These are phyloP conservation scores for Chlorophyllum brunneum DNA, from an alignment of 768 basidiomycete species.

Conservation along the genomic window DNA sequence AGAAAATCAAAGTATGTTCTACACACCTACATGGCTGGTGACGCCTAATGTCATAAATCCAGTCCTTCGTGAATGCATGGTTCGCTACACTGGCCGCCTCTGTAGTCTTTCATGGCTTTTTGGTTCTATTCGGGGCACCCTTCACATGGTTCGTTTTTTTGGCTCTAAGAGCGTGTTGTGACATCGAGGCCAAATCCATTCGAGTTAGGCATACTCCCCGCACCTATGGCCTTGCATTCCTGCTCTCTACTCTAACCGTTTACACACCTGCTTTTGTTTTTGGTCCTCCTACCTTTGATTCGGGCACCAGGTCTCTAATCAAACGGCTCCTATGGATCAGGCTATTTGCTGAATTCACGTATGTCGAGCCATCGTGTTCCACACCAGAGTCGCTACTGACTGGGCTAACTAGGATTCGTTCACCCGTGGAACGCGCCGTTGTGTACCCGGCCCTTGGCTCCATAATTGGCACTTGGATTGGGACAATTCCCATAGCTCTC, in stretches of 20 bases:
- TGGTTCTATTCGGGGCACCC: constrained; percentile 77
- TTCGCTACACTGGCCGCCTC: constrained; percentile 49
- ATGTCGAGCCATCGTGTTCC: constrained; percentile 29
- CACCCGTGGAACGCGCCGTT: constrained; percentile 71
- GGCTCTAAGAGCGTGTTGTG: not conserved
- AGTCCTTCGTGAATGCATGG: constrained; percentile 53
- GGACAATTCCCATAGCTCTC: constrained; percentile 80
- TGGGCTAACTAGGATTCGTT: constrained; percentile 38
- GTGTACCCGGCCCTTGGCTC: constrained; percentile 78
- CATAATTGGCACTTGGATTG: constrained; percentile 74
- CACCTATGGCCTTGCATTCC: constrained; percentile 66
- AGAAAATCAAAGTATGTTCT: constrained; percentile 35
- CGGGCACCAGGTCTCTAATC: constrained; percentile 40
- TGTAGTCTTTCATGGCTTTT: constrained; percentile 39
- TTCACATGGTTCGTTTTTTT: constrained; percentile 46
- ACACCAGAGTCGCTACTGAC: not conserved
- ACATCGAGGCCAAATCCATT: constrained; percentile 1
- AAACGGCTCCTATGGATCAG: constrained; percentile 69
- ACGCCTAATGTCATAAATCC: not conserved
- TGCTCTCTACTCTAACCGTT: constrained; percentile 61
- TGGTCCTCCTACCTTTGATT: constrained; percentile 51
- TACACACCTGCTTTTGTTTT: constrained; percentile 70
- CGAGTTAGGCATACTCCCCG: constrained; percentile 30
- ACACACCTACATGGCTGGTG: not conserved
- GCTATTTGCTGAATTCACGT: constrained; percentile 82